These are phyloP conservation scores for Aspergillus carlsbadensis DNA, from an alignment of 495 filamentous ascomycete species.

Conservation along the genomic window DNA sequence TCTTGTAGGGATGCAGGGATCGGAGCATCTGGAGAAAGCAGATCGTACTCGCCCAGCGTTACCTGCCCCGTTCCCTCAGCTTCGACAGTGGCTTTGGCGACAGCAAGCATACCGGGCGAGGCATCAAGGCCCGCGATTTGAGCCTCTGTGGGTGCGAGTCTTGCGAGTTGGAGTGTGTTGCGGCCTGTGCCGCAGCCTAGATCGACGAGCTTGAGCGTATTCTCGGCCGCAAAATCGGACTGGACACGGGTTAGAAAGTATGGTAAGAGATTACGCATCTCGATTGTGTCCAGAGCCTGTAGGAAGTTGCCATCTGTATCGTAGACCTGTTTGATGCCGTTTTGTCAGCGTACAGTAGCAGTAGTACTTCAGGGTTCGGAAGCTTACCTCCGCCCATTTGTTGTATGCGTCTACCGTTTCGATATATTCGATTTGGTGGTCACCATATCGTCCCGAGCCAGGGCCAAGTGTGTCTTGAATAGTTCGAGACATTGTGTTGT, in stretches of 20 bases:
- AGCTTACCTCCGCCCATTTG: conserved; percentile 39
- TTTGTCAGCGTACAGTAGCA: not conserved
- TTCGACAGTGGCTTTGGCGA: conserved; percentile 40
- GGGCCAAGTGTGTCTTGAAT: conserved; percentile 29
- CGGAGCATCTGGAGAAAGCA: conserved; percentile 22
- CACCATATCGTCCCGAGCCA: not conserved
- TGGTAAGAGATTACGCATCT: conserved; percentile 56
- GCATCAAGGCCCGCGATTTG: conserved; percentile 51
- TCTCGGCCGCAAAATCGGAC: conserved; percentile 11
- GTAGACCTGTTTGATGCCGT: conserved; percentile 47
- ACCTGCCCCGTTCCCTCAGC: conserved; percentile 1
- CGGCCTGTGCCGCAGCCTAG: conserved; percentile 72
- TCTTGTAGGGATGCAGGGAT: conserved; percentile 15
- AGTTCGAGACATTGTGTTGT: conserved; percentile 21
- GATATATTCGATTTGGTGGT: conserved; percentile 11
- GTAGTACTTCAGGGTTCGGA: not conserved
- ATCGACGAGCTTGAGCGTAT: conserved; percentile 47
- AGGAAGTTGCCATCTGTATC: conserved; percentile 75
- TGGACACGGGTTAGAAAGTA: conserved; percentile 41
- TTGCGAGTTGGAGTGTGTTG: conserved; percentile 60
- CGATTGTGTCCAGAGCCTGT: conserved; percentile 63
- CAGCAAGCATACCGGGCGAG: conserved; percentile 53
- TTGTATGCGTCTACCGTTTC: conserved; percentile 44
- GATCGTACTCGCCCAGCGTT: conserved; percentile 27
- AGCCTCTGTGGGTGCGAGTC: conserved; percentile 20